Evolutionary conservation across 805 yeast species (phyloP).

Genomic region (Wickerhamiella brachini): DNA sequence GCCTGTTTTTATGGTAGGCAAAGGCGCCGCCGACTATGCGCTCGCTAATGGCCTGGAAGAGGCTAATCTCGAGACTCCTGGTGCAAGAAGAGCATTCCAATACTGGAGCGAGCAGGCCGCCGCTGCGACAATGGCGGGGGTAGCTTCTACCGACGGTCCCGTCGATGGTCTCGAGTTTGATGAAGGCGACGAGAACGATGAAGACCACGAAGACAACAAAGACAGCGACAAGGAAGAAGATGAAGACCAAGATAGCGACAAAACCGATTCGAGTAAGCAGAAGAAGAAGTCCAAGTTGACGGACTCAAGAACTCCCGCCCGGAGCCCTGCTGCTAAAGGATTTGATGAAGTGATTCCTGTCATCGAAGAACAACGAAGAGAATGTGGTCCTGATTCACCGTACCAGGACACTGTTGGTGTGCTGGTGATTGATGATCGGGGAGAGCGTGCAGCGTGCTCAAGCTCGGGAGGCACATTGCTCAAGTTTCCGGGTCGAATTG

Average conservation of each 20-base stretch:
- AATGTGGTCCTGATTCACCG: not conserved
- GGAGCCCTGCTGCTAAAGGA: not conserved
- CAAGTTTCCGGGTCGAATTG: conserved; percentile 28
- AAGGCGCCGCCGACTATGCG: conserved; percentile 24
- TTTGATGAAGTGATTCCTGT: not conserved
- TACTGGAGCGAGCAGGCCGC: conserved; percentile 11
- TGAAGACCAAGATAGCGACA: not conserved
- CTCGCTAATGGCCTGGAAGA: conserved; percentile 6
- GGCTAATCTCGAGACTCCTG: conserved; percentile 11
- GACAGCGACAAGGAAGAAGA: not conserved
- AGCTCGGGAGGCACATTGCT: conserved; percentile 30
- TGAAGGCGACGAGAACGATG: not conserved
- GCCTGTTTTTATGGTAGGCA: conserved; percentile 23
- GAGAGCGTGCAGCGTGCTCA: conserved; percentile 21
- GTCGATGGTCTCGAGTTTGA: not conserved
- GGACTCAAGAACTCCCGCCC: not conserved
- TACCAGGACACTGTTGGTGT: conserved; percentile 30
- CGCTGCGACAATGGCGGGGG: not conserved
- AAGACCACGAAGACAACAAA: not conserved
- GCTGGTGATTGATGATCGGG: conserved; percentile 20
- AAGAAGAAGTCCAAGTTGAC: not conserved
- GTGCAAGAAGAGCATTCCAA: conserved; percentile 8
- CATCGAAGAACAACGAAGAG: not conserved
- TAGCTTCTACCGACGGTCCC: not conserved
- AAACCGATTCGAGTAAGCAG: not conserved